phyloP scores from a whole-genome alignment of 495 filamentous ascomycete genomes.

The Cudoniella acicularis region DNA sequence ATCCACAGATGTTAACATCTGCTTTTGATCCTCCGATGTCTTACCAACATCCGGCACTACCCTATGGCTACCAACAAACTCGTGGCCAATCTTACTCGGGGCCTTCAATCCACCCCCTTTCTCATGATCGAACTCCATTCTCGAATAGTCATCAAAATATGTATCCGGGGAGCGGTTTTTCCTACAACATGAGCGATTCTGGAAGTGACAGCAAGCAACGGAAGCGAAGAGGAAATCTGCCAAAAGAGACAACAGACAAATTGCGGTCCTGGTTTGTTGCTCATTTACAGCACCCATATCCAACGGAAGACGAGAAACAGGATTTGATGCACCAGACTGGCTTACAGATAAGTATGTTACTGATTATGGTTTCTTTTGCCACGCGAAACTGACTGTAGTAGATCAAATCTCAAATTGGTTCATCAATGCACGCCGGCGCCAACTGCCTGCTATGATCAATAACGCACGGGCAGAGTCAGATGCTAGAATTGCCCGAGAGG shows the following conservation, averaged over 20 bases:
- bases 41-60: slow-evolving; percentile 8
- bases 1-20: slow-evolving; percentile 14
- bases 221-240: slow-evolving; percentile 70
- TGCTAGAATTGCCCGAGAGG: slow-evolving; percentile 20
- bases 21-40: slow-evolving; percentile 12
- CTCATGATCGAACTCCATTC: slow-evolving; percentile 33
- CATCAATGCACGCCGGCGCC: slow-evolving; percentile 82
- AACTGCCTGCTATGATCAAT: slow-evolving; percentile 64
- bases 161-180: slow-evolving; percentile 27
- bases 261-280: slow-evolving; percentile 76
- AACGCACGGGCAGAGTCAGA: slow-evolving; percentile 40
- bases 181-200: slow-evolving; percentile 23
- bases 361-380: background rate
- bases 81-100: slow-evolving; percentile 36
- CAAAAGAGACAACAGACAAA: slow-evolving; percentile 79
- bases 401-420: slow-evolving; percentile 92
- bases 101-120: slow-evolving; percentile 16
- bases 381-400: slow-evolving; percentile 5
- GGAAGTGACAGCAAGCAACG: slow-evolving; percentile 53
- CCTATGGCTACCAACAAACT: slow-evolving; percentile 31
- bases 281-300: slow-evolving; percentile 80
- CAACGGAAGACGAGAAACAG: slow-evolving; percentile 87
- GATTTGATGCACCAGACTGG: slow-evolving; percentile 71
- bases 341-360: slow-evolving; percentile 74
- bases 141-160: slow-evolving; percentile 29